Percentiles rank a stretch among this genome's conserved stretches.
Conservation (phyloP, 306 rosid genomes). For the Gastrolobium villosum region DNA sequence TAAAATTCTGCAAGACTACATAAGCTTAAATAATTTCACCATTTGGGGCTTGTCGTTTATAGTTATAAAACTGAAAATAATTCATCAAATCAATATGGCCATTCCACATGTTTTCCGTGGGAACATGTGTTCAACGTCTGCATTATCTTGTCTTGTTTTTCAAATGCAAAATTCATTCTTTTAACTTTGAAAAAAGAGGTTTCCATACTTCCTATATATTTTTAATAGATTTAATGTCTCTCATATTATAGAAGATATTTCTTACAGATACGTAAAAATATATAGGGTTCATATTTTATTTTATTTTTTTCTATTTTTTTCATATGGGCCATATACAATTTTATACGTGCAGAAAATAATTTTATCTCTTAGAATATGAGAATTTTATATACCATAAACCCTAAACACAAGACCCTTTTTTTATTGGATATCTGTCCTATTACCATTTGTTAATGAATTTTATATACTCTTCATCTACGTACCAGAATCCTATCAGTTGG, state of each 20-base stretch:
- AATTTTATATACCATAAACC: too few relatives aligned
- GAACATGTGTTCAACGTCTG: constrained; percentile 2
- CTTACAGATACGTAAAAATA: too few relatives aligned
- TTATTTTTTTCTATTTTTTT: too few relatives aligned
- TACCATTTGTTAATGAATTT: neutral
- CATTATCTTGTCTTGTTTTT: constrained; percentile 24
- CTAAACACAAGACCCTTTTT: neutral
- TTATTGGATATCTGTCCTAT: neutral
- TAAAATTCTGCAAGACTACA: neutral
- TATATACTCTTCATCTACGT: neutral
- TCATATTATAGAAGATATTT: too few relatives aligned
- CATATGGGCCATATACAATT: too few relatives aligned
- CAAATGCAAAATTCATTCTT: neutral
- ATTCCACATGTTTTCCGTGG: constrained; percentile 39
- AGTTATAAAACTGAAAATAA: constrained; percentile 18
- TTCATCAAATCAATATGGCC: neutral
- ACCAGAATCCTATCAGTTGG: neutral
- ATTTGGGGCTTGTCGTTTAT: neutral
- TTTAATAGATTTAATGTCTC: too few relatives aligned
- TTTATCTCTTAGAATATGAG: too few relatives aligned
- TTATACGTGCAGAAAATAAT: too few relatives aligned
- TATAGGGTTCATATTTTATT: too few relatives aligned
- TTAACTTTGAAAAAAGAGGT: neutral
- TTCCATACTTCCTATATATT: neutral
- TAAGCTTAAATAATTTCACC: constrained; percentile 7